Base-by-base conservation (phyloP, 2,329 filamentous ascomycete genomes). In the Elsinoe arachidis region DNA sequence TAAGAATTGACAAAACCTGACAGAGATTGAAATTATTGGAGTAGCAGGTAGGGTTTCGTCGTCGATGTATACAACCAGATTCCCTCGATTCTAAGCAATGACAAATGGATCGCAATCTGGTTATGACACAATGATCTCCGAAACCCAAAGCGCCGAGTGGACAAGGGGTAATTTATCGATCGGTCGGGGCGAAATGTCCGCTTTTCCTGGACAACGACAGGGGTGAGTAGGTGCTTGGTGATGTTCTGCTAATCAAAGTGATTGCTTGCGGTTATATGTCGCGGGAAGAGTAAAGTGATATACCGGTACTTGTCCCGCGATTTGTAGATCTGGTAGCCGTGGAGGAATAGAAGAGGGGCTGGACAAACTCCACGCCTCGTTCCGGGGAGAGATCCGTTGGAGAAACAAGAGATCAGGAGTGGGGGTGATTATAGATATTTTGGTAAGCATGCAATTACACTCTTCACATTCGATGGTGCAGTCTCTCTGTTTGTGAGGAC, bases 101-200 rank as follows among this genome's bases (percentile, higher is more conserved):
- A 53, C 49, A 53, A 53, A 53, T 53, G 49, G 17, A 11, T 23
- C 14, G 33, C 26, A 30, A 30, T 30, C 26, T 26, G 11, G 33
- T 38, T 14, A 53, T 53, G 49, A 53, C 49, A 53, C 49, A 38
- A 53, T 39, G 49, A 53, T 39, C 34, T 39, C 49, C 33, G 17
- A 19, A 38, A 9, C 26, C 26, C 19, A 17, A 10, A 14, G 34
- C 49, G 10, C 21, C 26, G 49, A 39, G n/a, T 53, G 49, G 49
- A 35, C 34, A 34, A 26, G 19, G 26, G 26, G 26, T 34, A 39
- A 53, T 53, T 26, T 38, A 39, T 53, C 49, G 49, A 53, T 53
- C 49, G 49, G 34, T 19, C 11, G 34, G 35, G 23, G 15, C 11
- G 15, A 35, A 21, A 39, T 53, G 33, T 53, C 15, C 35, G 21